Conservation (phyloP, 1,139 yeast genomes). For the Blastobotrys ciferrii region DNA sequence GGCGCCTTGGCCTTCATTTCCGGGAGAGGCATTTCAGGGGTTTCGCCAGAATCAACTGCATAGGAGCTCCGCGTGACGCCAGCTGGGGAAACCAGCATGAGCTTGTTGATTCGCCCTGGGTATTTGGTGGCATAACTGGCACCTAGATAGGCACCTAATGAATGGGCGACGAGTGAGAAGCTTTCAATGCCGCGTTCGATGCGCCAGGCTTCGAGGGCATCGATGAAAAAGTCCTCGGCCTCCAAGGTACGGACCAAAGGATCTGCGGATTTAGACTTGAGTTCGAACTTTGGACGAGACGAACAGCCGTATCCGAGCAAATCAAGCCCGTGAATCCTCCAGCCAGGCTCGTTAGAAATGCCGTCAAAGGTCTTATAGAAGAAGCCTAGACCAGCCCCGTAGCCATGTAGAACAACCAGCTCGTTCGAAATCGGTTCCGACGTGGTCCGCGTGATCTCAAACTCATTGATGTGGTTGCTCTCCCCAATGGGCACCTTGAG, state of each 20-base stretch:
- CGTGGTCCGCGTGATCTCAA: conserved; percentile 38
- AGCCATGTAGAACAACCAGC: conserved; percentile 80
- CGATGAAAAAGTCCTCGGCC: conserved; percentile 75
- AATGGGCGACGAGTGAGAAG: conserved; percentile 82
- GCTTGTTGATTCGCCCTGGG: conserved; percentile 61
- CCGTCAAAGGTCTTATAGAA: conserved; percentile 73
- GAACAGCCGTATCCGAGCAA: conserved; percentile 83
- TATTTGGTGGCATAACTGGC: conserved; percentile 74
- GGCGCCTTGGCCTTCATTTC: conserved; percentile 23
- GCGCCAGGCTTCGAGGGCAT: conserved; percentile 86
- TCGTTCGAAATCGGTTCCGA: conserved; percentile 24
- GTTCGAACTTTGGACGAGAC: conserved; percentile 54
- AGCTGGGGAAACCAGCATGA: conserved; percentile 82
- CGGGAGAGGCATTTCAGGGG: conserved; percentile 16
- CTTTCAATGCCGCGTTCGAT: conserved; percentile 45
- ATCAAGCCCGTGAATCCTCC: conserved; percentile 71
- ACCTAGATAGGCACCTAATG: conserved; percentile 88
- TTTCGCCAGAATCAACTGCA: conserved; percentile 30
- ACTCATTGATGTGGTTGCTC: conserved; percentile 57
- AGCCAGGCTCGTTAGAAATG: conserved; percentile 40
- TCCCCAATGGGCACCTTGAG: conserved; percentile 50
- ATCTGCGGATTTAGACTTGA: conserved; percentile 32
- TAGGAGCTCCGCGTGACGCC: conserved; percentile 54
- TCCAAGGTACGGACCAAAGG: conserved; percentile 36
- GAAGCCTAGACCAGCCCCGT: conserved; percentile 86